Evolutionary conservation across 2,329 filamentous ascomycete genomes (phyloP).

Genomic region (Aspergillus fijiensis): DNA sequence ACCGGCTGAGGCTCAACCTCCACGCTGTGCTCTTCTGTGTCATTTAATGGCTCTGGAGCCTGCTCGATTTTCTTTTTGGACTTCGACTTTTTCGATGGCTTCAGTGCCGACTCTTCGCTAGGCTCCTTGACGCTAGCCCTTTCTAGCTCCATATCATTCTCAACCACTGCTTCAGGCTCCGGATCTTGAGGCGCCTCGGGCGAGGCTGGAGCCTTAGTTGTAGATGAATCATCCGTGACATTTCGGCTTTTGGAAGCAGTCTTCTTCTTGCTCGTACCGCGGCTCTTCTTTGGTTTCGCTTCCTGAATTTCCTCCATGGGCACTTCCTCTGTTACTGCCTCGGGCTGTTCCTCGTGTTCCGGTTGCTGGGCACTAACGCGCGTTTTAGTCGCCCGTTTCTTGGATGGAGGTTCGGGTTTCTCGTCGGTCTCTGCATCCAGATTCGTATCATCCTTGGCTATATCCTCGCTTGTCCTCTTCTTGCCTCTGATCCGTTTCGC

Average conservation of each 20-base stretch:
- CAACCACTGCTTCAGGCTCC: slow-evolving; percentile 65
- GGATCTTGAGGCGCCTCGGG: slow-evolving; percentile 55
- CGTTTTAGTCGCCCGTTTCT: slow-evolving; percentile 59
- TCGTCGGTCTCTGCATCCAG: slow-evolving; percentile 18
- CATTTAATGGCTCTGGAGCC: slow-evolving; percentile 10
- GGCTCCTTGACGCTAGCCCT: slow-evolving; percentile 52
- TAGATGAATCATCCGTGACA: slow-evolving; percentile 47
- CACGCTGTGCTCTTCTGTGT: slow-evolving; percentile 11
- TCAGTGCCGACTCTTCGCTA: slow-evolving; percentile 16
- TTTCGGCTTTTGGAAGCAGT: slow-evolving; percentile 49
- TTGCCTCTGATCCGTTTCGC: slow-evolving; percentile 50
- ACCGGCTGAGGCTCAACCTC: slow-evolving; percentile 14
- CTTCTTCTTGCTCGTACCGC: slow-evolving; percentile 40
- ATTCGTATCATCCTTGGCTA: slow-evolving; percentile 35
- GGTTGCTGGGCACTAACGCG: slow-evolving; percentile 49
- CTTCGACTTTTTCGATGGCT: slow-evolving; percentile 30
- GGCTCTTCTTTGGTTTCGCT: slow-evolving; percentile 47
- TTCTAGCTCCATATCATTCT: slow-evolving; percentile 62
- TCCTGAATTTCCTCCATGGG: slow-evolving; percentile 11
- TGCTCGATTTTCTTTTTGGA: slow-evolving; percentile 32
- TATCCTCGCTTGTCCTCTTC: slow-evolving; percentile 63
- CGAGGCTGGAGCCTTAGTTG: slow-evolving; percentile 36
- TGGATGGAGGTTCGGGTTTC: slow-evolving; percentile 48
- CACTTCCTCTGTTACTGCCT: slow-evolving; percentile 31
- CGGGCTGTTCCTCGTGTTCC: slow-evolving; percentile 35